Percentiles rank a stretch among this genome's conserved stretches.
Evolutionary conservation across 108 stramenopile species (phyloP).

Genomic region (Skeletonema marinoi): DNA sequence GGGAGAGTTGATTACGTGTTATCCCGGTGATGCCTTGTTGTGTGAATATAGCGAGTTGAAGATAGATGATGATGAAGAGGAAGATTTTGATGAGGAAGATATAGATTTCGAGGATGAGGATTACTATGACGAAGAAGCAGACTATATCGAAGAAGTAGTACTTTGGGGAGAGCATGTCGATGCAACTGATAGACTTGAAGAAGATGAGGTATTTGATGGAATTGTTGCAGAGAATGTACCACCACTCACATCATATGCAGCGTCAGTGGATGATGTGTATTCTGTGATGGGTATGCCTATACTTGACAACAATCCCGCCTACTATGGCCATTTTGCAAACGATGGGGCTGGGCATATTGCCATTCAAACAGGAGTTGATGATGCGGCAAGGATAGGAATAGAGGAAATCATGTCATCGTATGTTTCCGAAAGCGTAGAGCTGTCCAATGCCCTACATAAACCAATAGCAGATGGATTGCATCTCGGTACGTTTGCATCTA

Average conservation of each 20-base stretch:
- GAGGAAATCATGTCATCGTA: slow-evolving; percentile 5
- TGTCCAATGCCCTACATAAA: slow-evolving; percentile 4
- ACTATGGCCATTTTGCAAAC: slow-evolving; percentile 7
- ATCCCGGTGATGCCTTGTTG: slow-evolving; percentile 50
- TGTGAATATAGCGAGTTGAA: slow-evolving; percentile 3
- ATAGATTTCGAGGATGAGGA: not conserved
- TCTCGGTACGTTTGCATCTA: slow-evolving; percentile 6
- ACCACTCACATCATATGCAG: not conserved
- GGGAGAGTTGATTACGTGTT: slow-evolving; percentile 44
- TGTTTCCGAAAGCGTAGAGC: slow-evolving; percentile 3
- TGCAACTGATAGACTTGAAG: not conserved
- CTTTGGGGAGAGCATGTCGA: not conserved
- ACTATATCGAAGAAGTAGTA: not conserved
- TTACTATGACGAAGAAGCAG: not conserved
- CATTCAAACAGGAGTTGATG: not conserved
- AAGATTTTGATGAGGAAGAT: not conserved
- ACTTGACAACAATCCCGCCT: slow-evolving; percentile 4
- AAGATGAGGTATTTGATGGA: not conserved
- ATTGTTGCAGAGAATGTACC: not conserved
- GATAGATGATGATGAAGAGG: slow-evolving; percentile 1
- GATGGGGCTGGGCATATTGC: slow-evolving; percentile 12
- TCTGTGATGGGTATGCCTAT: slow-evolving; percentile 4
- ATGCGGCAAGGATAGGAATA: not conserved
- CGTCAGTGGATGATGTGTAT: not conserved
- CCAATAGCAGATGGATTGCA: slow-evolving; percentile 5